Evolutionary conservation across 352 stramenopile genomes (phyloP), one percentile per base, ranked within the genome.

Genomic region (Phytopythium helicoides): DNA sequence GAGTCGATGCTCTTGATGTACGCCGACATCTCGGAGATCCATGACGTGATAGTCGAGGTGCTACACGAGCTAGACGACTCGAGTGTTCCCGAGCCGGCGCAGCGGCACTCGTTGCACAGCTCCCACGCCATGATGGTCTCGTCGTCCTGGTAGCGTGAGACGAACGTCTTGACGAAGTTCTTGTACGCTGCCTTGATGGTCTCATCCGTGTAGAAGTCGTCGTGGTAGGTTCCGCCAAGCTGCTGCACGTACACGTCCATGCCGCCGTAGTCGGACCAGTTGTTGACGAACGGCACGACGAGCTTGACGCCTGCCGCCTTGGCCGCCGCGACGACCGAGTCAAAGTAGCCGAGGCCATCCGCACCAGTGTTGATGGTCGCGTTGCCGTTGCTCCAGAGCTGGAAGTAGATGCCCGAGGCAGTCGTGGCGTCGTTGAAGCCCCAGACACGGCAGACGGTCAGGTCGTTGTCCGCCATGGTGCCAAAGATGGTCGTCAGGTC

Each of bases 221-320:
- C 62, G 45, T 70, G 62, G 38, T 66, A 70, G 2, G 46, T 70
- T 9, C 57, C 62, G 41, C 57, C 58, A 14, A 66, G 62, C 39
- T 70, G 57, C 46, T 66, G 14, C 21, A 70, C 58, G 40, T 63
- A 70, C 49, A 65, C 56, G 31, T 68, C 57, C n/a, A 66, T 70
- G 42, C 62, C 62, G 19, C 62, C 62, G 48, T 70, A 67, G 50
- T 67, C 62, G 10, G 62, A 66, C 62, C 62, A 71, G 31, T 67
- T 71, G 62, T 71, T 71, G 26, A 71, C 64, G 15, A 68, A 54
- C 19, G 63, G 63, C 46, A 71, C 63, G 15, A 71, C 56, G n/a
- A 72, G 52, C 36, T 72, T 68, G 21, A 72, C 60, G 16, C 64
- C 64, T 3, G 64, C 64, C 14, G 59, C 59, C 25, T 68, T 72